Conservation (phyloP, 1,284 basidiomycete species). For the Sanguinoderma infundibulare region DNA sequence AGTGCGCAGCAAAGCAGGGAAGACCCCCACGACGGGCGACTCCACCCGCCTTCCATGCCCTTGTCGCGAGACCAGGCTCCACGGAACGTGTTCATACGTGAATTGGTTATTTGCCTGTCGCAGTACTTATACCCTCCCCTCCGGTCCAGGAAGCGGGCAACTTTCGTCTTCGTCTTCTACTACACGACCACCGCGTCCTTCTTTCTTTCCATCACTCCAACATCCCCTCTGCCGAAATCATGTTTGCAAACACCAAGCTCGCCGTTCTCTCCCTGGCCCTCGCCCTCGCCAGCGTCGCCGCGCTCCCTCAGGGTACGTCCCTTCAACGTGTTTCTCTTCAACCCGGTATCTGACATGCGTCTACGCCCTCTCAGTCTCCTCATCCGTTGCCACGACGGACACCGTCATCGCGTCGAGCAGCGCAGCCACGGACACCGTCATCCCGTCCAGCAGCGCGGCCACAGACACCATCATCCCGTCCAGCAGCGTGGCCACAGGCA, state of each 20-base stretch:
- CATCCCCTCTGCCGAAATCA: not conserved
- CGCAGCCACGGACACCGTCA: not conserved
- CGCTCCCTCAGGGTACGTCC: conserved; percentile 14
- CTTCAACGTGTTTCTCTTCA: not conserved
- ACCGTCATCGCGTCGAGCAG: conserved; percentile 1
- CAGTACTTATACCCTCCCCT: not conserved
- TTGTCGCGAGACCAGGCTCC: not conserved
- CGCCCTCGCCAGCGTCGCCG: conserved; percentile 14
- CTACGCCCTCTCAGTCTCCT: not conserved
- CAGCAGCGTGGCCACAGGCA: not conserved
- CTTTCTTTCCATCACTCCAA: not conserved
- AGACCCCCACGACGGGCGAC: not conserved
- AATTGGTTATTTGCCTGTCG: not conserved
- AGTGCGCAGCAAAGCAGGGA: not conserved
- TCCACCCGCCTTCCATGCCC: not conserved
- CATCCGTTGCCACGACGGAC: conserved; percentile 1
- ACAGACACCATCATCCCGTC: not conserved
- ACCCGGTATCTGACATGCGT: not conserved
- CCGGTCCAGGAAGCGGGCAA: not conserved
- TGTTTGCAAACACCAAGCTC: conserved; percentile 25
- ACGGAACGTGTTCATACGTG: not conserved
- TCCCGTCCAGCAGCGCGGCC: not conserved
- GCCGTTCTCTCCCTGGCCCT: conserved; percentile 20
- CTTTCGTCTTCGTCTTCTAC: not conserved
- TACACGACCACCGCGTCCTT: not conserved